Base-by-base conservation (phyloP, 2,329 filamentous ascomycete genomes). In the Rachicladosporium sp. region DNA sequence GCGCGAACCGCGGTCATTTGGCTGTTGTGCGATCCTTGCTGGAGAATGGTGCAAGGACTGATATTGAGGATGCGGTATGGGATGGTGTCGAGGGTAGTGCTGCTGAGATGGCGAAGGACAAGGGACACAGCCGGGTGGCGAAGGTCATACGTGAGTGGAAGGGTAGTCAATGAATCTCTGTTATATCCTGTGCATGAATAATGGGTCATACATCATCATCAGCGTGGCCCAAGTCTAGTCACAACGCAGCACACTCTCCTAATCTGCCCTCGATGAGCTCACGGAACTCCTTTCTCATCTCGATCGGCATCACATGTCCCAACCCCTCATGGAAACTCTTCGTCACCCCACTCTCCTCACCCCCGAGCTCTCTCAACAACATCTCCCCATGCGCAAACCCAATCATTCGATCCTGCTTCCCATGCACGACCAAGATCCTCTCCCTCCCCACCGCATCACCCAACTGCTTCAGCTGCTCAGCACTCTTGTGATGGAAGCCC, bases 371-470 rank as follows among this genome's bases (percentile, higher is more conserved):
- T 37, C 75, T 67, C 42, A 82, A 74, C 47, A 94, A 60, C 58
- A 80, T 73, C 53, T 75, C 64, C 0, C 76, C 85, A 55, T 91
- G 82, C 4, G 70, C 70, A 35, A 79, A 68, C 4, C 73, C 75
- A 49, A 94, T 80, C 81, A 94, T 87, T n/a, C 68, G 67, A 60
- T 94, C 87, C 7, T 62, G 61, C 1, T 72, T 78, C 6, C 87
- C 87, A 59, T 93, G 86, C 48, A 89, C 59, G 4, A 93, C 74
- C 50, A 84, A 60, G 47, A 94, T 88, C 27, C 85, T 66, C 47
- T 80, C 73, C 38, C 82, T 69, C 0, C 84, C 84, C 1, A 94
- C 71, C 21, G 59, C 62, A 48, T 86, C 76, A 0, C 71, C 81
- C 46, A 93, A 67, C 45, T 70, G 64, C 47, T 62, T 63, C 34